Percentiles rank a stretch among this genome's conserved stretches.
These are phyloP conservation scores for Hirsutella thompsonii DNA, from an alignment of 2,329 filamentous ascomycete genomes.

Conservation along the genomic window DNA sequence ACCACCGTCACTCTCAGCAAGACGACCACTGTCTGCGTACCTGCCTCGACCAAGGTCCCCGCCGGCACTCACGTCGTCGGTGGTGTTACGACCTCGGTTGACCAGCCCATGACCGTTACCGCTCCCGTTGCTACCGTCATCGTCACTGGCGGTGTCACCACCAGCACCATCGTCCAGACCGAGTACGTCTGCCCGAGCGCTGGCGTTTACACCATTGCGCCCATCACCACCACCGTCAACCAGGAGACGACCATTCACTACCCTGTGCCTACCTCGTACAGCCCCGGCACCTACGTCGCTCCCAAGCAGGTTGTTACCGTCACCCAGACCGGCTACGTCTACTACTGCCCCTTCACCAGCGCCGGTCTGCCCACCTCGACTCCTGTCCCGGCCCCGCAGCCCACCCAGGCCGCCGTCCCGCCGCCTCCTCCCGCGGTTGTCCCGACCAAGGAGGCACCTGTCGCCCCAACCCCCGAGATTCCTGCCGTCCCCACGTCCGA, in stretches of 20 bases:
- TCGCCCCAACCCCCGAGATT: not conserved
- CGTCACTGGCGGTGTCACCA: conserved; percentile 43
- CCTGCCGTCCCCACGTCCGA: not conserved
- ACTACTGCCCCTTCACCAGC: conserved; percentile 56
- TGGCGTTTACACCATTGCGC: conserved; percentile 65
- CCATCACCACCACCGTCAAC: conserved; percentile 48
- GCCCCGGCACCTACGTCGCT: conserved; percentile 61
- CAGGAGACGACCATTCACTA: conserved; percentile 45
- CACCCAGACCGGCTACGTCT: conserved; percentile 53
- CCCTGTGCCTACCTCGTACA: conserved; percentile 51
- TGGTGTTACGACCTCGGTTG: conserved; percentile 60
- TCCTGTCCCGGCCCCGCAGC: conserved; percentile 15
- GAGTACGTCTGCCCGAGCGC: conserved; percentile 60
- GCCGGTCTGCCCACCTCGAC: conserved; percentile 21
- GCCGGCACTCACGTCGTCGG: conserved; percentile 56
- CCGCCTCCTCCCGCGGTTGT: conserved; percentile 8
- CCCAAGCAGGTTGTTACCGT: conserved; percentile 54
- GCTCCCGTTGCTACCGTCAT: conserved; percentile 57
- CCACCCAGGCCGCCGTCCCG: conserved; percentile 10
- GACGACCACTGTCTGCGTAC: conserved; percentile 54
- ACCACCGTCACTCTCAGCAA: conserved; percentile 56
- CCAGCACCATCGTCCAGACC: conserved; percentile 55
- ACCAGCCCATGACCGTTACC: conserved; percentile 51
- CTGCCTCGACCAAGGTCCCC: conserved; percentile 47
- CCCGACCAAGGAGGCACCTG: conserved; percentile 4